Evolutionary conservation across 2,329 filamentous ascomycete species (phyloP), one percentile per base, ranked within the genome.

Genomic region (Fusarium nygamai): DNA sequence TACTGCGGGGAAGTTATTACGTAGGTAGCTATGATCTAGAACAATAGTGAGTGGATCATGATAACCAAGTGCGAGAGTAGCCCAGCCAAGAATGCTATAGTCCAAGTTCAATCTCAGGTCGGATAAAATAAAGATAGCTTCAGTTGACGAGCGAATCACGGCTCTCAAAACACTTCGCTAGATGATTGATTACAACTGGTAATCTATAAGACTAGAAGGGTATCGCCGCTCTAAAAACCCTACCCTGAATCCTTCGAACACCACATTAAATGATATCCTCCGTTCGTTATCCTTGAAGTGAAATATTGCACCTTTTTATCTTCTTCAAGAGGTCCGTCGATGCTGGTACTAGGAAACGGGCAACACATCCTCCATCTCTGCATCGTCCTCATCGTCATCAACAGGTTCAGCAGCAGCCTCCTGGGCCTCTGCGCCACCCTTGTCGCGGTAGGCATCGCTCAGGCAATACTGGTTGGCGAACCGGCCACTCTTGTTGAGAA

Each of bases 391-490:
- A 12, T 70, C 93, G 17, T 89, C 88, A 31, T 90, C 91, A 6
- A 85, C 84, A 54, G 90, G 88, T 47, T 90, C 91, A 8, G 85
- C 85, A 12, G 86, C 86, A 47, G 85, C 87, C 61, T 85, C 85
- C 67, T 88, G 91, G 83, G 89, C 80, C 36, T 85, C 83, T 61
- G 76, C 78, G 20, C 82, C 82, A 47, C 74, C 82, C 74, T 82
- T 82, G 63, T 83, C 83, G 48, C 80, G 78, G 72, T 84, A 84
- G 12, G 82, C 82, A 36, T 93, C 92, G 80, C 92, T 94, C 65
- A 98, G 84, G 76, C 92, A 92, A 91, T 95, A 98, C 75, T 92
- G 92, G 81, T 95, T 96, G 59, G 94, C 92, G 80, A 97, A 98
- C 7, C 91, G 89, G 33, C 96, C 96, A 53, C 91, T 92, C 82